Evolutionary conservation across 495 filamentous ascomycete genomes (phyloP).

Genomic region (Annulohypoxylon nitens): DNA sequence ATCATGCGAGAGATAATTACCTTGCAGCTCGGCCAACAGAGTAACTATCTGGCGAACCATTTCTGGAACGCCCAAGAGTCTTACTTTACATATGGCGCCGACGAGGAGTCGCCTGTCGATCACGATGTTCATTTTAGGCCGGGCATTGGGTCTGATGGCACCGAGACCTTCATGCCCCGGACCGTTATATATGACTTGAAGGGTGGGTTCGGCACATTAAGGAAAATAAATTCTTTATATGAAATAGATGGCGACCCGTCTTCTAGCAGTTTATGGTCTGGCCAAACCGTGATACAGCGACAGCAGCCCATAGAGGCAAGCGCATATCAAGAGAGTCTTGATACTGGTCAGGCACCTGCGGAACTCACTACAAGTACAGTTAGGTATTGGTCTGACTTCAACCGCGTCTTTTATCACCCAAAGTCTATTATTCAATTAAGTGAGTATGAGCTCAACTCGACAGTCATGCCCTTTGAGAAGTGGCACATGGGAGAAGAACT

Average conservation of each 20-base stretch:
- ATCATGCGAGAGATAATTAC: constrained; percentile 97
- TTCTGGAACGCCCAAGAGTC: constrained; percentile 99
- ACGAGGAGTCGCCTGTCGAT: constrained; percentile 78
- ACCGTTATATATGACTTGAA: constrained; percentile 97
- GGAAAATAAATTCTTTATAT: constrained; percentile 90
- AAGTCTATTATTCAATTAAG: constrained; percentile 88
- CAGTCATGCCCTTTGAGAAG: constrained; percentile 84
- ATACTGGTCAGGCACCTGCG: constrained; percentile 72
- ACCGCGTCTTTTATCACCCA: constrained; percentile 90
- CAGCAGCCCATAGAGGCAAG: constrained; percentile 74
- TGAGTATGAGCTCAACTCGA: constrained; percentile 84
- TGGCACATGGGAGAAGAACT: constrained; percentile 85
- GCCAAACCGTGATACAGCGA: constrained; percentile 74
- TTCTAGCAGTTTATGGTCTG: constrained; percentile 74
- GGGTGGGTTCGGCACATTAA: constrained; percentile 87
- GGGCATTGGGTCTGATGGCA: constrained; percentile 83
- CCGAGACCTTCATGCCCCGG: constrained; percentile 92
- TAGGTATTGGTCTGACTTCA: constrained; percentile 96
- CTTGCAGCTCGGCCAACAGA: constrained; percentile 89
- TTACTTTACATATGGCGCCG: constrained; percentile 89
- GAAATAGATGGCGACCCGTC: constrained; percentile 69
- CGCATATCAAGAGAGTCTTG: constrained; percentile 82
- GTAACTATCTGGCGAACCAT: constrained; percentile 96
- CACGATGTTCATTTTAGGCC: constrained; percentile 94
- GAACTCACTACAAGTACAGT: constrained; percentile 76